Percentiles rank a stretch among this genome's conserved stretches.
These are phyloP conservation scores for Sherardia arvensis DNA, from an alignment of 257 asterid genomes.

Conservation along the genomic window DNA sequence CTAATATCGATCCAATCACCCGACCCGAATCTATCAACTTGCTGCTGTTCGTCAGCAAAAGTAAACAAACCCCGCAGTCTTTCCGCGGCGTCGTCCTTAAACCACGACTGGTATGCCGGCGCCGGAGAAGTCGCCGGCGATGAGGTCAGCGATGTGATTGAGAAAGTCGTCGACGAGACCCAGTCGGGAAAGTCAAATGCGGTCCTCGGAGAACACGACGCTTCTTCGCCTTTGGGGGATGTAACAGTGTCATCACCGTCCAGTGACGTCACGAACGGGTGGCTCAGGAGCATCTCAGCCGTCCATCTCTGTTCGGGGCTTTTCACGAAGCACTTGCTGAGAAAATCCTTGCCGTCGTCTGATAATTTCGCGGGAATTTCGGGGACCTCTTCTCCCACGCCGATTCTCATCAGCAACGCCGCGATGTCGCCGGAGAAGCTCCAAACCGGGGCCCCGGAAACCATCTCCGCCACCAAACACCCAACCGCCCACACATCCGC, in stretches of 20 bases:
- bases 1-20: conserved; percentile 66
- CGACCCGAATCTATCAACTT: conserved; percentile 41
- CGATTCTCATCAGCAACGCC: conserved; percentile 52
- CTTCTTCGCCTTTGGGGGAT: neutral
- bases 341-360: conserved; percentile 58
- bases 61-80: conserved; percentile 30
- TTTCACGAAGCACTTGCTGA: conserved; percentile 43
- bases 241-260: conserved; percentile 14
- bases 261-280: conserved; percentile 42
- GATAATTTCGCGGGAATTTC: conserved; percentile 48
- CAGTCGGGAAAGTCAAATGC: conserved; percentile 69
- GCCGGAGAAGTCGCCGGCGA: conserved; percentile 14
- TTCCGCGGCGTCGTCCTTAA: conserved; percentile 18
- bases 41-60: conserved; percentile 2
- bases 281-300: conserved; percentile 83
- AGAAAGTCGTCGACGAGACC: conserved; percentile 26
- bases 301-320: conserved; percentile 70
- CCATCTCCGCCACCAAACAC: conserved; percentile 68
- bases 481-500: conserved; percentile 91
- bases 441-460: conserved; percentile 56
- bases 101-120: conserved; percentile 10
- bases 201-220: conserved; percentile 50
- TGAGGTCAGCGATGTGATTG: conserved; percentile 37
- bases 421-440: conserved; percentile 32
- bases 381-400: conserved; percentile 51